Evolutionary conservation across 2,329 filamentous ascomycete genomes (phyloP).

Genomic region (Cladosporium phlei): DNA sequence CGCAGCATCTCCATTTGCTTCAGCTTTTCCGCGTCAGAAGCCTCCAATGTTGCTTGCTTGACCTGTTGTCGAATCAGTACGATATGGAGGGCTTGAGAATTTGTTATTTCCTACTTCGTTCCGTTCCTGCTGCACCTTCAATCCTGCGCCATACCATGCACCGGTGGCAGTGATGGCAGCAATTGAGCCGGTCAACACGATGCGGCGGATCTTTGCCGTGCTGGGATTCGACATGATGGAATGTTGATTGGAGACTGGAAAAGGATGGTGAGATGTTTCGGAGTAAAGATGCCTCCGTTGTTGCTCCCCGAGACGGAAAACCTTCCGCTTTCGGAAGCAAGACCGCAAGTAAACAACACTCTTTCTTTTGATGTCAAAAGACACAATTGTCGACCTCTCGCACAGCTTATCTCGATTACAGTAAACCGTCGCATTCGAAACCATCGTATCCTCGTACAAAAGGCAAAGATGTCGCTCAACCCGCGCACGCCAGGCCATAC

Average conservation of each 20-base stretch:
- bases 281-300: background rate
- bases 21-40: constrained; percentile 52
- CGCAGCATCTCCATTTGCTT: constrained; percentile 49
- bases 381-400: too few relatives aligned
- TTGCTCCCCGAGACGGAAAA: background rate
- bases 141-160: constrained; percentile 55
- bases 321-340: background rate
- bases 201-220: constrained; percentile 38
- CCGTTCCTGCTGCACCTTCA: constrained; percentile 51
- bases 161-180: constrained; percentile 54
- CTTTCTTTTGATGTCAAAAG: too few relatives aligned
- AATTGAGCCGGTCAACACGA: constrained; percentile 52
- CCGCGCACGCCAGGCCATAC: constrained; percentile 14
- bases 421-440: constrained; percentile 13
- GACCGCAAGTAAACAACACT: background rate
- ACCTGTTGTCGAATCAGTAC: constrained; percentile 27
- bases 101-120: constrained; percentile 40
- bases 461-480: constrained; percentile 17
- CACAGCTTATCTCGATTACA: too few relatives aligned
- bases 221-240: constrained; percentile 19
- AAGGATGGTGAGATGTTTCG: constrained; percentile 1
- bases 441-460: background rate
- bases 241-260: background rate
- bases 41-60: constrained; percentile 40
- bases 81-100: background rate